A percentile compares a stretch with the other conserved stretches of the same genome.
Evolutionary conservation across 768 basidiomycete genomes (phyloP).

Genomic region (Mrakia frigida): DNA sequence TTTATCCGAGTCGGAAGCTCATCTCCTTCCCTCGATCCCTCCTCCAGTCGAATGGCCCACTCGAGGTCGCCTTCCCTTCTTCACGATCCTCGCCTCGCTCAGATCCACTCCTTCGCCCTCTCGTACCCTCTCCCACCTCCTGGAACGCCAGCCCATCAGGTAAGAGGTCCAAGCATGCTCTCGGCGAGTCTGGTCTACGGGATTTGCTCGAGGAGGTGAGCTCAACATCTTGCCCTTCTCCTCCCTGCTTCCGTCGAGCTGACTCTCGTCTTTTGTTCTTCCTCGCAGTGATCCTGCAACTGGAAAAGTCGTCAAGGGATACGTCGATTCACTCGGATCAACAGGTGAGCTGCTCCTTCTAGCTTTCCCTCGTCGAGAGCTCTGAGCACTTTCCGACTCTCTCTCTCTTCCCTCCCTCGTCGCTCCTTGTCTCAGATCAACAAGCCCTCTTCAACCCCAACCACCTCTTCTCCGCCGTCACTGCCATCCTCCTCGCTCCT

Average conservation of each 20-base stretch:
- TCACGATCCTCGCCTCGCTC: conserved; percentile 25
- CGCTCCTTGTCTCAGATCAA: neutral
- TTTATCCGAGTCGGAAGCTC: too few species aligned
- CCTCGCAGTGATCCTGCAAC: conserved; percentile 7
- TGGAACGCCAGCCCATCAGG: conserved; percentile 19
- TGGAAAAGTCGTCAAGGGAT: conserved; percentile 30
- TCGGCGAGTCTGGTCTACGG: conserved; percentile 18
- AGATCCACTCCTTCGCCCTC: conserved; percentile 20
- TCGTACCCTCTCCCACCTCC: conserved; percentile 29
- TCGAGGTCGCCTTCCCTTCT: conserved; percentile 17
- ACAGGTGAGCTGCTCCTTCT: neutral
- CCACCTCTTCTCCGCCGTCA: conserved; percentile 3
- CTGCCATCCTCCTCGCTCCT: conserved; percentile 3
- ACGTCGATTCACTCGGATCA: conserved; percentile 20
- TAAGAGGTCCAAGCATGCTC: conserved; percentile 22
- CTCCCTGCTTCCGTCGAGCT: neutral
- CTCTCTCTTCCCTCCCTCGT: neutral
- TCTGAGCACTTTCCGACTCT: neutral
- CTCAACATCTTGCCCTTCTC: neutral
- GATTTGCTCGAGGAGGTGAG: conserved; percentile 22
- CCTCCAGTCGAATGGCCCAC: conserved; percentile 12
- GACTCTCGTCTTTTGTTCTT: too few species aligned
- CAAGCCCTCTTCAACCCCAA: conserved; percentile 17
- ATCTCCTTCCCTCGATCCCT: neutral
- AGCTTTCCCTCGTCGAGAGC: too few species aligned